A percentile compares a stretch with the other conserved stretches of the same genome.
Evolutionary conservation across 306 rosid genomes (phyloP).

Genomic region (Cucurbita maxima): DNA sequence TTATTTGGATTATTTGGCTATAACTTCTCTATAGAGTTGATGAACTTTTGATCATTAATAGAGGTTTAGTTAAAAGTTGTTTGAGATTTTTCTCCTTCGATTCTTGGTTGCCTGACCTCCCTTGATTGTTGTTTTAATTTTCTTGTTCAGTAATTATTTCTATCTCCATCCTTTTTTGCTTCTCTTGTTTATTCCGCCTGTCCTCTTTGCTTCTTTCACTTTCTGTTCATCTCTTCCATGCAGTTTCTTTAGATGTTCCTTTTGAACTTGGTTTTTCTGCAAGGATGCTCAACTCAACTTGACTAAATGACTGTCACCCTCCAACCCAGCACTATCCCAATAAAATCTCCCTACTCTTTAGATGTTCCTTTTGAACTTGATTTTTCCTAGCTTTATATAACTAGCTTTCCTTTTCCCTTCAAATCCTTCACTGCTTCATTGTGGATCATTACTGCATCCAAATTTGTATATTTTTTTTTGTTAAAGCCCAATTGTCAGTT

Average conservation of each 20-base stretch:
- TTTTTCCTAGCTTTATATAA: too few species aligned
- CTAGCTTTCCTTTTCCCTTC: too few species aligned
- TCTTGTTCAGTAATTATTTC: neutral
- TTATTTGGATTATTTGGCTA: neutral
- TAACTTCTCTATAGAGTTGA: neutral
- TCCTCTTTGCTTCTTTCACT: neutral
- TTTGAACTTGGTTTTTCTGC: neutral
- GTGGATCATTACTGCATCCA: too few species aligned
- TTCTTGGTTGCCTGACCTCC: neutral
- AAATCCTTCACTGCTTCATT: too few species aligned
- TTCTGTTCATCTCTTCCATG: neutral
- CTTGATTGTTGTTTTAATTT: neutral
- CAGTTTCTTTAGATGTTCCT: neutral
- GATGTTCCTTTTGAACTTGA: neutral
- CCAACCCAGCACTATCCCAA: neutral
- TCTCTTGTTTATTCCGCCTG: neutral
- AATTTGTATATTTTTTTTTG: too few species aligned
- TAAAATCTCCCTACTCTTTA: neutral
- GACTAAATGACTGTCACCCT: neutral
- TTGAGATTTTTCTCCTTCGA: neutral
- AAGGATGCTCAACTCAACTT: neutral
- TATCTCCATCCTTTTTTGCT: neutral
- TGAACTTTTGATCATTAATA: neutral
- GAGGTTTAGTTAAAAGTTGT: neutral
- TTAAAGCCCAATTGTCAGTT: too few species aligned